Conservation (phyloP, 1,284 basidiomycete species). For the Ganoderma leucocontextum region DNA sequence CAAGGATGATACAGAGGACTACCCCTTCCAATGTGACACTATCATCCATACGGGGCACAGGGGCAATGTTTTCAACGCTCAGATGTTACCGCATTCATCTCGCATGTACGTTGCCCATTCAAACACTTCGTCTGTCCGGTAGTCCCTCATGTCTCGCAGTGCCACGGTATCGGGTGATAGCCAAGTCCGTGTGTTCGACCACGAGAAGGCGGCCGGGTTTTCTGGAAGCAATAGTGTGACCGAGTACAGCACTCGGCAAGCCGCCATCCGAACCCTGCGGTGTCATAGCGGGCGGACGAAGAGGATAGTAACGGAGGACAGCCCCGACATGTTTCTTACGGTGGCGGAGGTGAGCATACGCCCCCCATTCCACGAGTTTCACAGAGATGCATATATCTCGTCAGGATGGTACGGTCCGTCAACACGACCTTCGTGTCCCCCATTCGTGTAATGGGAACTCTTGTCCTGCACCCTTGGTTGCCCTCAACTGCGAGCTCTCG, state of each 20-base stretch:
- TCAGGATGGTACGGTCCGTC: conserved; percentile 78
- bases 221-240: conserved; percentile 43
- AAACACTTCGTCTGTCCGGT: neutral
- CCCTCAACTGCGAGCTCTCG: conserved; percentile 65
- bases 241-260: conserved; percentile 53
- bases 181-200: conserved; percentile 85
- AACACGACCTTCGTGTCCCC: conserved; percentile 83
- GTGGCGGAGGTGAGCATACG: conserved; percentile 72
- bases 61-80: conserved; percentile 89
- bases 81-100: conserved; percentile 81
- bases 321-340: conserved; percentile 85
- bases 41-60: conserved; percentile 83
- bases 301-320: conserved; percentile 84
- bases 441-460: conserved; percentile 64
- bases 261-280: conserved; percentile 61
- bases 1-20: conserved; percentile 47
- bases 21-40: conserved; percentile 68
- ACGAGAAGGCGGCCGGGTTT: conserved; percentile 57
- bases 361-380: neutral
- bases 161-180: conserved; percentile 83
- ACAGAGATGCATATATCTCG: neutral
- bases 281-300: conserved; percentile 82
- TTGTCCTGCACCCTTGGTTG: conserved; percentile 77
- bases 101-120: conserved; percentile 57
- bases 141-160: conserved; percentile 44